Evolutionary conservation across 768 basidiomycete species (phyloP).

Genomic region (Dendrothele bispora): DNA sequence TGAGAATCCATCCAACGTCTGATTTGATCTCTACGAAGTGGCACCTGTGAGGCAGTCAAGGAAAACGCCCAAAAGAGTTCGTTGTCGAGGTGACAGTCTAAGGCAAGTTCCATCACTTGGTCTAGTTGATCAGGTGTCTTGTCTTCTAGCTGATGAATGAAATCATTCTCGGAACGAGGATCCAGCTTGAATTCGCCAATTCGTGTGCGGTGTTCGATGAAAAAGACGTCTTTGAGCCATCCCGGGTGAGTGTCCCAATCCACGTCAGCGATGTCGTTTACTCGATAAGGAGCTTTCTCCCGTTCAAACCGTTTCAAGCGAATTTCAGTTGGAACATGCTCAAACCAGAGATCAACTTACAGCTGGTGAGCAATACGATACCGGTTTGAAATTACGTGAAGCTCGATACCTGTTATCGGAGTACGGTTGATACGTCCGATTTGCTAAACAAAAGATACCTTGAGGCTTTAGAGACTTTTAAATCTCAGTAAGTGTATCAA

Average conservation of each 20-base stretch:
- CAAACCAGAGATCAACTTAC: conserved; percentile 67
- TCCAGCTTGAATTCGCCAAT: no score
- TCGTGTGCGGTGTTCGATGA: no score
- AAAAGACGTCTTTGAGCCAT: conserved; percentile 31
- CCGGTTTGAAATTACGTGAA: conserved; percentile 69
- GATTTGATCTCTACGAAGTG: conserved; percentile 27
- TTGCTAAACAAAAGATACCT: conserved; percentile 44
- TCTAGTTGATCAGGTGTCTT: no score
- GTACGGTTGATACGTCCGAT: conserved; percentile 53
- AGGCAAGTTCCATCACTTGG: conserved; percentile 36
- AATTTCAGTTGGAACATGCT: conserved; percentile 52
- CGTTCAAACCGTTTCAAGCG: conserved; percentile 45
- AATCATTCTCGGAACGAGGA: no score
- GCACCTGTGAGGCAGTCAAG: conserved; percentile 27
- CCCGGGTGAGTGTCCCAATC: conserved; percentile 35
- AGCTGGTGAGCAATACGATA: conserved; percentile 64
- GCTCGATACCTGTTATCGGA: conserved; percentile 52
- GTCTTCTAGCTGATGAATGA: no score
- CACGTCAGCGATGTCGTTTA: conserved; percentile 39
- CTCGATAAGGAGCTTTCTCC: conserved; percentile 38
- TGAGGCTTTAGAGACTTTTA: no score
- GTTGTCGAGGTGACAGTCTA: conserved; percentile 54
- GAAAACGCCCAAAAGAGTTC: conserved; percentile 53
- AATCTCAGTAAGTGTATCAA: conserved; percentile 11
- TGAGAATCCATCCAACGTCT: conserved; percentile 46